phyloP scores from a whole-genome alignment of 1,284 basidiomycete genomes.

The Ceratobasidium sp. region DNA sequence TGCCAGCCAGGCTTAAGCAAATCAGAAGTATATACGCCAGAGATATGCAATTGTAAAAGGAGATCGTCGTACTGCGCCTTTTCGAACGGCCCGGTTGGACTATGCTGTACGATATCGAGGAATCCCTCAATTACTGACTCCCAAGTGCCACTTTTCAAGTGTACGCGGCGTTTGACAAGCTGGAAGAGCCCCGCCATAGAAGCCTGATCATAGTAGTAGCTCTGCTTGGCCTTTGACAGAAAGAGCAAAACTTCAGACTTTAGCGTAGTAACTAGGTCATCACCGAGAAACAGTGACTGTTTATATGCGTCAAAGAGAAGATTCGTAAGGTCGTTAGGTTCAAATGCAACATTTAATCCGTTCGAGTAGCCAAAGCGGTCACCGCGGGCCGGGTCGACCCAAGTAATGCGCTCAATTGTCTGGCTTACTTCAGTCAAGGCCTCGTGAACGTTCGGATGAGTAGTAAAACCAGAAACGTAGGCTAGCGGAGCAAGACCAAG shows the following conservation, averaged over 20 bases:
- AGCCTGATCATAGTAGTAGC: conserved; percentile 3
- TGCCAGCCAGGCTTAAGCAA: not conserved
- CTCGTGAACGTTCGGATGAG: not conserved
- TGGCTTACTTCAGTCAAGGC: not conserved
- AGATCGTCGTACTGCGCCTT: conserved; percentile 4
- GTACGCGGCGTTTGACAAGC: not conserved
- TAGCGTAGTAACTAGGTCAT: not conserved
- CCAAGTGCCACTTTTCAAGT: conserved; percentile 17
- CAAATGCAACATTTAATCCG: not conserved
- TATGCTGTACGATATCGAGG: conserved; percentile 2
- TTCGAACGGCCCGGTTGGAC: not conserved
- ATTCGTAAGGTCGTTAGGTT: conserved; percentile 2
- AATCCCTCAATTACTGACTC: not conserved
- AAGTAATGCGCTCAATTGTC: conserved; percentile 4
- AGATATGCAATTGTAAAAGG: not conserved
- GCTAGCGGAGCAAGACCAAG: conserved; percentile 21
- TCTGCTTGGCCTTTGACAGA: not conserved
- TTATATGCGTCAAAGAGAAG: conserved; percentile 5
- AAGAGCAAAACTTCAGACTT: not conserved
- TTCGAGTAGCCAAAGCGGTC: not conserved
- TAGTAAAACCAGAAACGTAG: conserved; percentile 16
- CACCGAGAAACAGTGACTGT: not conserved
- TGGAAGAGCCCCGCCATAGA: conserved; percentile 9
- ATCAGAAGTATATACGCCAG: conserved; percentile 9
- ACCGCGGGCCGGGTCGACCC: not conserved